Conservation (phyloP, 2,329 filamentous ascomycete species). For the Hymenoscyphus fructigenus region DNA sequence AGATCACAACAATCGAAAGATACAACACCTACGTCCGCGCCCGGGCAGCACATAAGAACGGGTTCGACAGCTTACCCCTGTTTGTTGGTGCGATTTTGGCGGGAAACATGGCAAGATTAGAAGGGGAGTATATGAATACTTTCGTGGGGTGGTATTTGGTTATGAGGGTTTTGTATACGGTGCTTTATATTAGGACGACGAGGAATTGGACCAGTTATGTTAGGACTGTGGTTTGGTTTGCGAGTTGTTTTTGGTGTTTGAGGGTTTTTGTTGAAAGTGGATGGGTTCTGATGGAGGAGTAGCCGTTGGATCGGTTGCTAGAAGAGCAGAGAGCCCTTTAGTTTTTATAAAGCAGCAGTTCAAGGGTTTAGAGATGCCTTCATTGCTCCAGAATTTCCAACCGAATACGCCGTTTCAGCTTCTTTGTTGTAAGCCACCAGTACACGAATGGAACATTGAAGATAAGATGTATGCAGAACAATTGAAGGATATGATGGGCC, state of each 20-base stretch:
- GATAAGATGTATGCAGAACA: too few species aligned
- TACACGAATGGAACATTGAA: too few species aligned
- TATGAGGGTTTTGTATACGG: slow-evolving; percentile 13
- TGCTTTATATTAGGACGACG: slow-evolving; percentile 7
- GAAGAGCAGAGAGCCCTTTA: too few species aligned
- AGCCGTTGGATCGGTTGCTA: too few species aligned
- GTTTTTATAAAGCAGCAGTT: too few species aligned
- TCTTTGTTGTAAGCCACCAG: too few species aligned
- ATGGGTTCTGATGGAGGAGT: slow-evolving; percentile 8
- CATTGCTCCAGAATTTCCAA: too few species aligned
- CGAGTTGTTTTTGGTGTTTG: slow-evolving; percentile 2
- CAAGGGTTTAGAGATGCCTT: too few species aligned
- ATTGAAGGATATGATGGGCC: too few species aligned
- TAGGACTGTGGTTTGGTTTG: slow-evolving; percentile 9
- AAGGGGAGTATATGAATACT: slow-evolving; percentile 21
- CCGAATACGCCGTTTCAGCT: too few species aligned
- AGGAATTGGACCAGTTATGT: slow-evolving; percentile 2
- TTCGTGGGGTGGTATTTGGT: slow-evolving; percentile 17
- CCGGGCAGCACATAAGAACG: slow-evolving; percentile 46
- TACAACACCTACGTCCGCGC: slow-evolving; percentile 45
- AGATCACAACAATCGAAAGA: slow-evolving; percentile 38
- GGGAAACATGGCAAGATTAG: slow-evolving; percentile 42
- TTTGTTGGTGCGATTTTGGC: slow-evolving; percentile 45
- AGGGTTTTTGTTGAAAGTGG: slow-evolving; percentile 12
- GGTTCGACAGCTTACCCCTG: slow-evolving; percentile 46